Evolutionary conservation across 75 land plant species (phyloP), one percentile per base, ranked within the genome.

Genomic region (Cryptomeria japonica): DNA sequence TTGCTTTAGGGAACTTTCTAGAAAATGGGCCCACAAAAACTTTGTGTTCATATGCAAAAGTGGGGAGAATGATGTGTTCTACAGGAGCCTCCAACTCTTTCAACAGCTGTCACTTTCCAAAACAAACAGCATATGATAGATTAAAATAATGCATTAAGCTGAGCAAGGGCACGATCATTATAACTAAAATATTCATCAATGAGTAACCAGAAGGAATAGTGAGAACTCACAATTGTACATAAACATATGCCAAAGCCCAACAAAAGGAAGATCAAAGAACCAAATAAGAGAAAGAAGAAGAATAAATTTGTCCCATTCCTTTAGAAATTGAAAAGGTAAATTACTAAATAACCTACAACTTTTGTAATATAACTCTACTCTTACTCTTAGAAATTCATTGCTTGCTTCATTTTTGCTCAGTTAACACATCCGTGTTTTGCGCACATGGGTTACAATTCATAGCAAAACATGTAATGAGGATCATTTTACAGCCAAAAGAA

Each of bases 1-100:
- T 94, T 53, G 99, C 99, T 79, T 77, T 86, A 7, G 99, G 99
- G 84, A 95, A 98, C 83, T 96, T 96, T 88, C 99, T 93, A 14
- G 99, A 98, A 91, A 98, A 98, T 38, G 99, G 99, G 3, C 99
- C 99, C 18, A 98, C 99, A 86, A 97, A 98, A 19, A 98, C 94
- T 89, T 98, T 98, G 87, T 98, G 99, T 89, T 98, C 99, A 83
- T 98, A 98, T 56, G 99, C 99, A 91, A 98, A 98, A 38, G 99
- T 98, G 37, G 99, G 99, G 79, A 98, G 92, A 38, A 98, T 90
- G 86, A 98, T 97, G 89, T 92, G 95, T 87, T 98, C 99, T 22
- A 98, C 96, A 76, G 99, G 99, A 87, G 97, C 94, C 37, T 90
- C 93, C 89, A 98, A 85, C 87, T 98, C 99, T 87, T 98, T 95